Percentiles rank a stretch among this genome's conserved stretches.
phyloP scores from a whole-genome alignment of 2,329 filamentous ascomycete species.

The Grosmannia penicillata region DNA sequence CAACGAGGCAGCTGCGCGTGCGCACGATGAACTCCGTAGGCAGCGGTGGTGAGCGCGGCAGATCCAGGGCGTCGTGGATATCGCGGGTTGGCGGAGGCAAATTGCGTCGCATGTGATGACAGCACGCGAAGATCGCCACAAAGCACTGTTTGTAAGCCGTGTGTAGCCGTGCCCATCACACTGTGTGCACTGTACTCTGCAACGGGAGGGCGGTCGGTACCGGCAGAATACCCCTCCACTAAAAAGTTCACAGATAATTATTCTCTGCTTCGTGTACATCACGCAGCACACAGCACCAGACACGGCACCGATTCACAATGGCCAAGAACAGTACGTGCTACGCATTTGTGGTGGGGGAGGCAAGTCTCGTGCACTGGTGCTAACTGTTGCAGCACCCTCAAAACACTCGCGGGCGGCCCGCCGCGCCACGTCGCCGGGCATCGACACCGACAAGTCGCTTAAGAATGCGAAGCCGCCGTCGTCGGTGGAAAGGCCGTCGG shows the following conservation, averaged over 20 bases:
- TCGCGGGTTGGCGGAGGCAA: too few relatives aligned
- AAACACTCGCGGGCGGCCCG: conserved; percentile 61
- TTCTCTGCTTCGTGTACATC: not conserved
- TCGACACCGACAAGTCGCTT: conserved; percentile 58
- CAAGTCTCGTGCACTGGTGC: not conserved
- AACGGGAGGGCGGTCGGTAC: conserved; percentile 3
- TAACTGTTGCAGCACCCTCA: conserved; percentile 34
- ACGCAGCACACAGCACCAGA: not conserved
- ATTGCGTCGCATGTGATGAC: conserved; percentile 6
- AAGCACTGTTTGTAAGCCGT: too few relatives aligned
- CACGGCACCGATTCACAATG: conserved; percentile 2
- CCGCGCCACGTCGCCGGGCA: conserved; percentile 54
- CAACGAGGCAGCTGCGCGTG: too few relatives aligned
- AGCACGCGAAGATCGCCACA: not conserved
- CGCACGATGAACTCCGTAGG: too few relatives aligned
- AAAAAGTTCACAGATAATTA: conserved; percentile 3
- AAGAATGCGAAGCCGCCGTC: conserved; percentile 40
- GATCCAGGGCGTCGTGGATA: too few relatives aligned
- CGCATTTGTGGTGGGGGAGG: not conserved
- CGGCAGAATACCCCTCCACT: conserved; percentile 6
- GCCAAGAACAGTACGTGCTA: conserved; percentile 8
- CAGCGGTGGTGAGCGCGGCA: too few relatives aligned
- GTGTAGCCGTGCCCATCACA: too few relatives aligned
- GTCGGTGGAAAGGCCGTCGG: conserved; percentile 40
- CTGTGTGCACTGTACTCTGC: too few relatives aligned